Conservation (phyloP, 306 rosid genomes). For the Prunus mongolica region DNA sequence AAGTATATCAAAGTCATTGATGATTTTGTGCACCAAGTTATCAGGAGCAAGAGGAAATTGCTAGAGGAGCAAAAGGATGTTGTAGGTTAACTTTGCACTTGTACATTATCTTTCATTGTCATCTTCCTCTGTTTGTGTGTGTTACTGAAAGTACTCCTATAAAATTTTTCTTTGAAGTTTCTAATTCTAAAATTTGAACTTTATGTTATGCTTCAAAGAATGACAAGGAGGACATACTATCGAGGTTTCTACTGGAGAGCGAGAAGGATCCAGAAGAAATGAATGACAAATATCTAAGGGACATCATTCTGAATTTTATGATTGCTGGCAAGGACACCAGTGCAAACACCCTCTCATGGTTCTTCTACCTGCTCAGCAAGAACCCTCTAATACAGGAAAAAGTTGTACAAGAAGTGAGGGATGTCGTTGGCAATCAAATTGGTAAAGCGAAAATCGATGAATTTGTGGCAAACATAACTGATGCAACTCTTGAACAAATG, state of each 20-base stretch:
- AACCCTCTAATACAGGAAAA: slow-evolving; percentile 67
- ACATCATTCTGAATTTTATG: slow-evolving; percentile 64
- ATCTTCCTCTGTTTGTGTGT: too few species aligned
- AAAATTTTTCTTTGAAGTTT: too few species aligned
- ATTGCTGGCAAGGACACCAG: slow-evolving; percentile 74
- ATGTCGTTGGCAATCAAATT: slow-evolving; percentile 32
- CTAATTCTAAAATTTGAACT: not conserved
- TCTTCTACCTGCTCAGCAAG: slow-evolving; percentile 72
- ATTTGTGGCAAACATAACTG: slow-evolving; percentile 39
- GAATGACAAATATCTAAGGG: slow-evolving; percentile 61
- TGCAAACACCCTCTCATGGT: slow-evolving; percentile 77
- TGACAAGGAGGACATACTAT: slow-evolving; percentile 70
- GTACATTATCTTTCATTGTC: not conserved
- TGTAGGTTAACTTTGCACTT: slow-evolving; percentile 34
- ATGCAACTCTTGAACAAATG: slow-evolving; percentile 59
- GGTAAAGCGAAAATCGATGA: slow-evolving; percentile 32
- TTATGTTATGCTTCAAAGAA: slow-evolving; percentile 25
- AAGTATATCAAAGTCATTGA: slow-evolving; percentile 42
- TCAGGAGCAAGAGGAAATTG: slow-evolving; percentile 39
- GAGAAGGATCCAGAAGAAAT: slow-evolving; percentile 48
- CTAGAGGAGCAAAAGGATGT: slow-evolving; percentile 23
- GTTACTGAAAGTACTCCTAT: too few species aligned
- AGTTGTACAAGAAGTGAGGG: slow-evolving; percentile 50
- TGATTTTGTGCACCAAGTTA: slow-evolving; percentile 45
- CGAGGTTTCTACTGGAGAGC: slow-evolving; percentile 69